Percentiles rank a stretch among this genome's conserved stretches.
Evolutionary conservation across 768 basidiomycete genomes (phyloP).

Genomic region (Dacryopinax primogenitus): DNA sequence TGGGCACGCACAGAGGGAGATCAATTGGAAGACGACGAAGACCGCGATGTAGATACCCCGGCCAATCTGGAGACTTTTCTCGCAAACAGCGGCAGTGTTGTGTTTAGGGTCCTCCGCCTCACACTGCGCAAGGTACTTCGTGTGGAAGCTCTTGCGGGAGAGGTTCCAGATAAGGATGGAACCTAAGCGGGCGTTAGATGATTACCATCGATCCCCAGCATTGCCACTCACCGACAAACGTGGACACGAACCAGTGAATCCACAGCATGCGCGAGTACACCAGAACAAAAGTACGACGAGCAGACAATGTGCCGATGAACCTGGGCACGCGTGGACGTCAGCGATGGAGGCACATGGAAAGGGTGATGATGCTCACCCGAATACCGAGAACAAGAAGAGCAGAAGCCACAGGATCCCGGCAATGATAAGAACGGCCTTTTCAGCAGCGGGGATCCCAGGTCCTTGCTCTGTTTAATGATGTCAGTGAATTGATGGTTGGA

Average conservation of each 20-base stretch:
- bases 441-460: neutral
- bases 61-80: neutral
- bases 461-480: neutral
- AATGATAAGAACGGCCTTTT: neutral
- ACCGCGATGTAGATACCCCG: neutral
- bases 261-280: slow-evolving; percentile 8
- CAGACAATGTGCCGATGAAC: neutral
- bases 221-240: slow-evolving; percentile 5
- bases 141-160: neutral
- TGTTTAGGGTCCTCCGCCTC: neutral
- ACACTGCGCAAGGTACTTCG: neutral
- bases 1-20: neutral
- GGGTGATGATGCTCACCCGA: neutral
- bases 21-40: slow-evolving; percentile 1
- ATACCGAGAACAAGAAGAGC: neutral
- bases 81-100: neutral
- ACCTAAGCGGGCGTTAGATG: neutral
- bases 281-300: neutral
- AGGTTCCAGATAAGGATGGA: slow-evolving; percentile 9
- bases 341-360: neutral
- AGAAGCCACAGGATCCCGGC: neutral
- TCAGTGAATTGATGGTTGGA: neutral
- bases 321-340: neutral
- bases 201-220: neutral
- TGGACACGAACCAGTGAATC: slow-evolving; percentile 7